These are phyloP conservation scores for Cladophialophora bantiana DNA, from an alignment of 2,329 filamentous ascomycete species.

Conservation along the genomic window DNA sequence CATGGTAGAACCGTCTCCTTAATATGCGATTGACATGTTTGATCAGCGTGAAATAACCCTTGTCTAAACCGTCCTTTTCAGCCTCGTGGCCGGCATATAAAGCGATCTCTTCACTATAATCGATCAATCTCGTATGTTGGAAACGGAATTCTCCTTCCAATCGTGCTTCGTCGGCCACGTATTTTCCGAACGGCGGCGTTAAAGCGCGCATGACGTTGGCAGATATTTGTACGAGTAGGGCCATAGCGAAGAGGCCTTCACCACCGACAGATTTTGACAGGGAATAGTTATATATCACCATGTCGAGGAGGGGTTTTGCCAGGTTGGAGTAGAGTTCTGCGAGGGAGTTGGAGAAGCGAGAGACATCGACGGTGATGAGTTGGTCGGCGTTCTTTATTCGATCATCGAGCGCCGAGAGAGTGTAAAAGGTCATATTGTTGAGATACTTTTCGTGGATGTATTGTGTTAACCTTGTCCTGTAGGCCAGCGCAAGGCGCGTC, in stretches of 20 bases:
- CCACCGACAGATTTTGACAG: constrained; percentile 94
- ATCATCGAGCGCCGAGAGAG: constrained; percentile 91
- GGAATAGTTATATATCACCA: constrained; percentile 96
- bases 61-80: constrained; percentile 95
- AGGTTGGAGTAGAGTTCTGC: constrained; percentile 96
- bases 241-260: constrained; percentile 95
- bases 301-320: constrained; percentile 91
- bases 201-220: constrained; percentile 91
- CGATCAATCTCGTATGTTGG: constrained; percentile 91
- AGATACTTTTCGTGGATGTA: constrained; percentile 95
- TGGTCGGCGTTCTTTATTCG: constrained; percentile 99
- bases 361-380: constrained; percentile 93
- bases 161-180: constrained; percentile 93
- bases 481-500: constrained; percentile 89
- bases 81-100: constrained; percentile 90
- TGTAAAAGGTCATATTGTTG: constrained; percentile 97
- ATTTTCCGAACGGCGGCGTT: constrained; percentile 95
- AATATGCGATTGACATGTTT: constrained; percentile 98
- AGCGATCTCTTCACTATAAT: constrained; percentile 94
- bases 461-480: constrained; percentile 91
- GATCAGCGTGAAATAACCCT: constrained; percentile 98
- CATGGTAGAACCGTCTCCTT: constrained; percentile 88
- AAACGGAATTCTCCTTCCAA: constrained; percentile 96
- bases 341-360: constrained; percentile 93
- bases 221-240: constrained; percentile 88